These are phyloP conservation scores for Trichaptum fuscoviolaceum DNA, from an alignment of 768 basidiomycete genomes.

Conservation along the genomic window DNA sequence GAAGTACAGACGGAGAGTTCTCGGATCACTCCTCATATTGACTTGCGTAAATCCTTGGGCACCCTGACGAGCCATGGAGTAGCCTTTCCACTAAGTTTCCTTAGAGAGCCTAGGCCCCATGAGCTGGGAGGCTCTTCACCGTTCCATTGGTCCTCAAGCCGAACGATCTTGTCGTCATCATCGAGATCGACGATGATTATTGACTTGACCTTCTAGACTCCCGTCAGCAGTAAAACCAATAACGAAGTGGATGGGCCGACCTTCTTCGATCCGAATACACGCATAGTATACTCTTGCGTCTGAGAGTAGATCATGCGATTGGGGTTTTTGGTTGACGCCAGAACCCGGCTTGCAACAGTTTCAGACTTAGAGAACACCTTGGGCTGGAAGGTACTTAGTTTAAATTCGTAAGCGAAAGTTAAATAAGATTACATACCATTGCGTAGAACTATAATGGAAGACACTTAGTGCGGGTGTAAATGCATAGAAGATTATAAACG, in stretches of 20 bases:
- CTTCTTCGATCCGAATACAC: constrained; percentile 46
- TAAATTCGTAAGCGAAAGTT: constrained; percentile 4
- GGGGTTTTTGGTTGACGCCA: constrained; percentile 53
- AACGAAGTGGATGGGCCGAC: constrained; percentile 22
- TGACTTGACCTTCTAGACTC: constrained; percentile 49
- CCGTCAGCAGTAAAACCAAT: neutral
- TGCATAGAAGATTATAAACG: neutral
- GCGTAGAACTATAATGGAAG: constrained; percentile 40
- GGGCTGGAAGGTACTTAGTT: constrained; percentile 31
- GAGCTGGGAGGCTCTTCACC: constrained; percentile 48
- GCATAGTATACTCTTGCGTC: constrained; percentile 55
- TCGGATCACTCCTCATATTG: neutral
- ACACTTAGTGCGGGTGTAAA: neutral
- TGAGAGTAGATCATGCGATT: constrained; percentile 58
- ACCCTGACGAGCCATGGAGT: constrained; percentile 48
- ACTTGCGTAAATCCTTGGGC: constrained; percentile 31
- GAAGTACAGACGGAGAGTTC: neutral
- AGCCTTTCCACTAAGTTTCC: constrained; percentile 45
- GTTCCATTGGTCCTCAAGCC: constrained; percentile 55
- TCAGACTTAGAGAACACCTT: constrained; percentile 49
- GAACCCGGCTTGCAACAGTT: constrained; percentile 45
- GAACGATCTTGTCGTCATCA: constrained; percentile 55
- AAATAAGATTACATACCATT: constrained; percentile 37
- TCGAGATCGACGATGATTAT: constrained; percentile 61
- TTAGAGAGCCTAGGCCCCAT: constrained; percentile 43